Percentiles rank a stretch among this genome's conserved stretches.
Evolutionary conservation across 106 monocot species (phyloP).

Genomic region (Apostasia shenzhenica): DNA sequence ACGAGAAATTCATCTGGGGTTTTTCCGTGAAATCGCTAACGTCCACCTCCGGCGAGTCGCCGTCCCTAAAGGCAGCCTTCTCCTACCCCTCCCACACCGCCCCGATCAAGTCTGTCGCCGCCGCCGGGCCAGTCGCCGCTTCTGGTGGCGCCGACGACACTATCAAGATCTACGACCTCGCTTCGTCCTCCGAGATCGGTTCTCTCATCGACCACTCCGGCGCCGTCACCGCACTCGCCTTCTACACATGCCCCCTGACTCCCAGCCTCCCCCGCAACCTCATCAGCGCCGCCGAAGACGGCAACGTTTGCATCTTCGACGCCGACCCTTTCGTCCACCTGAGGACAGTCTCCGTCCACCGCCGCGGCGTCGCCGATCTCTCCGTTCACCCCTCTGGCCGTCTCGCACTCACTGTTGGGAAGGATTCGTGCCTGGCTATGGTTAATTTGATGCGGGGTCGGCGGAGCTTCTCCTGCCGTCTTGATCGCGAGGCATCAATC

Average conservation of each 20-base stretch:
- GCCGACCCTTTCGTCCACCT: slow-evolving; percentile 79
- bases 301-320: slow-evolving; percentile 72
- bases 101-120: slow-evolving; percentile 71
- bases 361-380: slow-evolving; percentile 42
- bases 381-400: slow-evolving; percentile 76
- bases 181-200: slow-evolving; percentile 61
- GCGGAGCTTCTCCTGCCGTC: slow-evolving; percentile 60
- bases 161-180: slow-evolving; percentile 84
- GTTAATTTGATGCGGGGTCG: slow-evolving; percentile 73
- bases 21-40: slow-evolving; percentile 69
- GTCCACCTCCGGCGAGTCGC: slow-evolving; percentile 6
- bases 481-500: slow-evolving; percentile 57
- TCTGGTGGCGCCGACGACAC: slow-evolving; percentile 82
- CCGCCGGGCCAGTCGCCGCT: slow-evolving; percentile 63
- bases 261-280: slow-evolving; percentile 78
- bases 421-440: slow-evolving; percentile 67
- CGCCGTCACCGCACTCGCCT: slow-evolving; percentile 61
- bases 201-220: slow-evolving; percentile 49
- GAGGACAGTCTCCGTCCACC: slow-evolving; percentile 36
- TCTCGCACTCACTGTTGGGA: slow-evolving; percentile 67
- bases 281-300: slow-evolving; percentile 60
- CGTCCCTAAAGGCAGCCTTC: slow-evolving; percentile 53
- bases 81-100: slow-evolving; percentile 75
- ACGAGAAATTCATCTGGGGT: slow-evolving; percentile 94
- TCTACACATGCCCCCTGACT: slow-evolving; percentile 38